Conservation (phyloP, 164 flowering plant species). For the Aristolochia californica region DNA sequence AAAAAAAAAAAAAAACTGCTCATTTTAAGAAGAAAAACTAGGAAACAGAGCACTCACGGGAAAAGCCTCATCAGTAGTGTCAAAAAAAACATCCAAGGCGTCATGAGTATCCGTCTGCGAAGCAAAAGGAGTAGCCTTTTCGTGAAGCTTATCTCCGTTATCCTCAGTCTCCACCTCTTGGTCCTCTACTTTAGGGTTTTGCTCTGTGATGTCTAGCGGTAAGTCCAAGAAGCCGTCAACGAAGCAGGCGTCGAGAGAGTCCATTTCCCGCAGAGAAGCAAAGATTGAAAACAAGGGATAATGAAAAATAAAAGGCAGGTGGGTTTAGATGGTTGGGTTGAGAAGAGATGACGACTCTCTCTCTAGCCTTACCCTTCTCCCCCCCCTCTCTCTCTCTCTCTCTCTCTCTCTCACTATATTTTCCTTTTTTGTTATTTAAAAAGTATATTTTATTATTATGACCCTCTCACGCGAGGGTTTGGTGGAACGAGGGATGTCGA, state of each 20-base stretch:
- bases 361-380: no score
- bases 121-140: neutral
- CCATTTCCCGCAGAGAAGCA: constrained; percentile 16
- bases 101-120: neutral
- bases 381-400: no score
- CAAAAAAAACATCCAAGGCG: constrained; percentile 2
- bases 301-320: neutral
- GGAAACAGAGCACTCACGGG: constrained; percentile 12
- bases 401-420: neutral
- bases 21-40: neutral
- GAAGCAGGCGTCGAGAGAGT: constrained; percentile 19
- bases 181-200: constrained; percentile 10
- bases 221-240: constrained; percentile 37
- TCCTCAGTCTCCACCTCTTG: constrained; percentile 14
- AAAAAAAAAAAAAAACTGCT: neutral
- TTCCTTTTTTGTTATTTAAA: neutral
- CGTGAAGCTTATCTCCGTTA: neutral
- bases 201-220: constrained; percentile 29
- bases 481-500: constrained; percentile 8
- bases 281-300: neutral
- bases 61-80: constrained; percentile 4
- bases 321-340: no score
- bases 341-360: no score
- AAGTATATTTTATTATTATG: neutral
- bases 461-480: constrained; percentile 7